These are phyloP conservation scores for Akanthomyces lecanii DNA, from an alignment of 2,329 filamentous ascomycete species.

Conservation along the genomic window DNA sequence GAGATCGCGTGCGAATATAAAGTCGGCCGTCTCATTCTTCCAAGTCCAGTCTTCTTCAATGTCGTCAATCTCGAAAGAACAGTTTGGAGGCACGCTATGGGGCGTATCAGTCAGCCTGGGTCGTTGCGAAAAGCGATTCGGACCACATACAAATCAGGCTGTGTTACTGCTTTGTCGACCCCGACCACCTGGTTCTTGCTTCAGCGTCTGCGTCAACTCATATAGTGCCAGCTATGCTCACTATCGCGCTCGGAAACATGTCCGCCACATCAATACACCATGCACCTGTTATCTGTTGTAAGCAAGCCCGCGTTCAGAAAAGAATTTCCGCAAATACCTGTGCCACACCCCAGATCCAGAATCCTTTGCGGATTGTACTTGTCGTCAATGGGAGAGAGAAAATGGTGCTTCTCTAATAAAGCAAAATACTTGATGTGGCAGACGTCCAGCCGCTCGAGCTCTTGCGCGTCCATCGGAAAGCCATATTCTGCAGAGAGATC, in stretches of 20 bases:
- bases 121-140: background rate
- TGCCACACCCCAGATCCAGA: conserved; percentile 30
- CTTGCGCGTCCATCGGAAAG: conserved; percentile 37
- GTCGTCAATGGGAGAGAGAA: conserved; percentile 22
- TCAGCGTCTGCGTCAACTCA: conserved; percentile 21
- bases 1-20: conserved; percentile 31
- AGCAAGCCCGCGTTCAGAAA: background rate
- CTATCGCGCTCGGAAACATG: background rate
- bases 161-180: background rate
- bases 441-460: conserved; percentile 40
- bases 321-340: conserved; percentile 17
- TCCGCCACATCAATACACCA: background rate
- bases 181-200: background rate
- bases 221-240: background rate
- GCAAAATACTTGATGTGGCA: conserved; percentile 34
- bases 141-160: background rate
- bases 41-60: conserved; percentile 34
- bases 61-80: conserved; percentile 35
- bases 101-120: conserved; percentile 33
- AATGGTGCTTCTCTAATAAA: conserved; percentile 25
- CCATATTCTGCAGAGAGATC: conserved; percentile 30
- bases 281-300: background rate
- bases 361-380: conserved; percentile 24
- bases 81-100: conserved; percentile 34
- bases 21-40: conserved; percentile 34